Evolutionary conservation across 2,329 filamentous ascomycete species (phyloP).

Genomic region (Hymenoscyphus occultus): DNA sequence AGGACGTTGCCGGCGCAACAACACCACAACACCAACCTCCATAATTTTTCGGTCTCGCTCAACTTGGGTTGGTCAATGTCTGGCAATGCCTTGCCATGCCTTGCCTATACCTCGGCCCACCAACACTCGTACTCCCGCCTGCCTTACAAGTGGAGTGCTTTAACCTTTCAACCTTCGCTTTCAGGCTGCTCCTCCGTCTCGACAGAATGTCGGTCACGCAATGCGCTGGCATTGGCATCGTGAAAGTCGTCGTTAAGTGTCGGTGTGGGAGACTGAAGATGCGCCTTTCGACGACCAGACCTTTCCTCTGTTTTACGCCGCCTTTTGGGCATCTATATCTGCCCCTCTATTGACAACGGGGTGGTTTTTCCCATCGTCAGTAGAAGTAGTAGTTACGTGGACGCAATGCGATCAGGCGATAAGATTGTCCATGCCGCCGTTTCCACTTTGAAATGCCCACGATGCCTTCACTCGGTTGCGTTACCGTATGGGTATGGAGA

Average conservation of each 20-base stretch:
- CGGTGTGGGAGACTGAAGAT: neutral
- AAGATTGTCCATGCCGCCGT: neutral
- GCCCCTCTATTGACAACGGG: slow-evolving; percentile 1
- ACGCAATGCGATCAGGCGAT: neutral
- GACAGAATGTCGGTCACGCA: slow-evolving; percentile 5
- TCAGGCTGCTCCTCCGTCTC: slow-evolving; percentile 2
- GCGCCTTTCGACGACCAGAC: neutral
- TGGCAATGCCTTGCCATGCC: no score
- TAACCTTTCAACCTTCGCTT: slow-evolving; percentile 4
- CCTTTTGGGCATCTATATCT: slow-evolving; percentile 1
- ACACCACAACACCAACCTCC: neutral
- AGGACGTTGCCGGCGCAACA: neutral
- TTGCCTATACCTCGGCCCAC: neutral
- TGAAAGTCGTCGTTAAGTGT: neutral
- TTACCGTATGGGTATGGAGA: no score
- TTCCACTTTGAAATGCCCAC: neutral
- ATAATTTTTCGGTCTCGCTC: neutral
- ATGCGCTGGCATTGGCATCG: neutral
- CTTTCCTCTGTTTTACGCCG: slow-evolving; percentile 2
- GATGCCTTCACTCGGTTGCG: no score
- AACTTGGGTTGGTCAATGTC: no score
- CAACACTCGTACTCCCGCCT: no score
- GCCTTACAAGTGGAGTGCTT: neutral
- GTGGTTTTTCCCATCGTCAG: neutral
- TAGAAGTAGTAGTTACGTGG: no score